Conservation (phyloP, 495 filamentous ascomycete species). For the Tuber borchii region DNA sequence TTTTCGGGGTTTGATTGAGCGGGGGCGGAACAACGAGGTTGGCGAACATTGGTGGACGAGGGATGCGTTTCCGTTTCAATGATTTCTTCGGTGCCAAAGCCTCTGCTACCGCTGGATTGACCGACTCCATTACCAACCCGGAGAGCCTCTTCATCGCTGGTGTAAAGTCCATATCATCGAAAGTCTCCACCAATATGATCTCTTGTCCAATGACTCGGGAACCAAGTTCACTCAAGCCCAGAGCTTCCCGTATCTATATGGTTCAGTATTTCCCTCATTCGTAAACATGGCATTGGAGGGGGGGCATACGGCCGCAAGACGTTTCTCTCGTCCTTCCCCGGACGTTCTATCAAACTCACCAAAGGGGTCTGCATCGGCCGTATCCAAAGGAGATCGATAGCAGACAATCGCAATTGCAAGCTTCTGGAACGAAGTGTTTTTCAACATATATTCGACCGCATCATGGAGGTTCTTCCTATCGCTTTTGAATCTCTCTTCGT, state of each 20-base stretch:
- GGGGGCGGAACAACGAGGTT: conserved; percentile 6
- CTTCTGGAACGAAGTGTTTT: conserved; percentile 27
- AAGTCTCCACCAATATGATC: conserved; percentile 33
- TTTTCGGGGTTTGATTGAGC: conserved; percentile 5
- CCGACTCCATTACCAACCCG: conserved; percentile 22
- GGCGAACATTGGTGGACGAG: conserved; percentile 19
- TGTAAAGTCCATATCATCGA: conserved; percentile 26
- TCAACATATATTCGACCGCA: conserved; percentile 27
- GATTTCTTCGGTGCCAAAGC: conserved; percentile 22
- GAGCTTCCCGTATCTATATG: conserved; percentile 33
- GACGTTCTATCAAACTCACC: conserved; percentile 34
- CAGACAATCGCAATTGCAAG: conserved; percentile 39
- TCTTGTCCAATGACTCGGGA: conserved; percentile 26
- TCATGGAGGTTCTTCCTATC: conserved; percentile 34
- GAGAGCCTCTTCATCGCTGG: conserved; percentile 26
- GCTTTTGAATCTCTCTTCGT: conserved; percentile 34
- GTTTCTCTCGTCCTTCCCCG: conserved; percentile 29
- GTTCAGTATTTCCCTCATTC: background rate
- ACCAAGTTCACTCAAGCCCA: conserved; percentile 23
- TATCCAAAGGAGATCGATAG: conserved; percentile 38
- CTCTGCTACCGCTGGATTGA: conserved; percentile 31
- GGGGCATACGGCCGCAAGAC: conserved; percentile 38
- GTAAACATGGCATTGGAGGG: background rate
- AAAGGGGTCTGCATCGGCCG: conserved; percentile 32
- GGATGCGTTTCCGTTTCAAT: conserved; percentile 26